Evolutionary conservation across 2,329 filamentous ascomycete genomes (phyloP).

Genomic region (Penicillium sp.): DNA sequence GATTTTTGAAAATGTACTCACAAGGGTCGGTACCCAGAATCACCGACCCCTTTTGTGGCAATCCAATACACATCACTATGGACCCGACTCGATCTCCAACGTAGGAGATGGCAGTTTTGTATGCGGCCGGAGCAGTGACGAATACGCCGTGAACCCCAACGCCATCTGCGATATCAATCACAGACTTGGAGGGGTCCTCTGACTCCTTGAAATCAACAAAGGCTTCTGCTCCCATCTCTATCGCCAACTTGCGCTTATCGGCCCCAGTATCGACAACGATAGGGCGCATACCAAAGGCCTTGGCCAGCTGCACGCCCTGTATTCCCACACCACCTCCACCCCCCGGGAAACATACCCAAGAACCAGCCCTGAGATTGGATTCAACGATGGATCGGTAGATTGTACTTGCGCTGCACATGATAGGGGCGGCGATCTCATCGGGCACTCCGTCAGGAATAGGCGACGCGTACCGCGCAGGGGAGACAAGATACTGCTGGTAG

Average conservation of each 20-base stretch:
- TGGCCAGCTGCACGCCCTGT: conserved; percentile 56
- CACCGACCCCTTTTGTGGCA: conserved; percentile 25
- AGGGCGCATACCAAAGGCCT: conserved; percentile 56
- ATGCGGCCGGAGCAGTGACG: conserved; percentile 41
- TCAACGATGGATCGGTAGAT: conserved; percentile 58
- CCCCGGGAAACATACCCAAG: conserved; percentile 48
- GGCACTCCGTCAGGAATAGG: conserved; percentile 56
- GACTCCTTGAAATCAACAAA: conserved; percentile 56
- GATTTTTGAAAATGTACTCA: conserved; percentile 25
- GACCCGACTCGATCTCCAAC: conserved; percentile 45
- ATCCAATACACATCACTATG: conserved; percentile 54
- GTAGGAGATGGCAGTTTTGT: conserved; percentile 43
- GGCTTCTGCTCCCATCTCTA: conserved; percentile 53
- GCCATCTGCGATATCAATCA: conserved; percentile 48
- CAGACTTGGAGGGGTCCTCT: conserved; percentile 36
- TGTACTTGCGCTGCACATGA: conserved; percentile 60
- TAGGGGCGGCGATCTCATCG: conserved; percentile 57
- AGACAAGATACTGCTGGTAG: conserved; percentile 60
- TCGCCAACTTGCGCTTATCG: conserved; percentile 46
- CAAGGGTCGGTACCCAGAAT: conserved; percentile 26
- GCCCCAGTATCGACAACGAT: conserved; percentile 56
- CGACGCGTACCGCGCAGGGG: conserved; percentile 54
- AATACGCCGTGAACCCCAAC: conserved; percentile 49
- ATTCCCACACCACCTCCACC: conserved; percentile 57
- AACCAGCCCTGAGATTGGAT: conserved; percentile 49